A percentile compares a stretch with the other conserved stretches of the same genome.
Conservation (phyloP, 352 stramenopile species). For the Pythium sp. region DNA sequence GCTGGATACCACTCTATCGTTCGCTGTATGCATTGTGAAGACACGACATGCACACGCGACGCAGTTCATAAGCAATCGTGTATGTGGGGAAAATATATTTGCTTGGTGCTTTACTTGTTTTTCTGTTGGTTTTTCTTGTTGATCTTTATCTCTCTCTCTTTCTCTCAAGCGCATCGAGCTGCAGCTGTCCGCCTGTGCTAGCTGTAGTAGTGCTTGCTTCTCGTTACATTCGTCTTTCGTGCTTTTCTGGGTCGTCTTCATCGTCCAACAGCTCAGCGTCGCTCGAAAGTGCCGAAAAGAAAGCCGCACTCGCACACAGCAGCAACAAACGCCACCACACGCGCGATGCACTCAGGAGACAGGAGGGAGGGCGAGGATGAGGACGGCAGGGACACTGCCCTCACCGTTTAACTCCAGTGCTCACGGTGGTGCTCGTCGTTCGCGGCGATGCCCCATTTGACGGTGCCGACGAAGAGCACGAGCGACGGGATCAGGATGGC, state of each 20-base stretch:
- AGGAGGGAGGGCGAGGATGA: not conserved
- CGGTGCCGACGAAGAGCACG: constrained; percentile 60
- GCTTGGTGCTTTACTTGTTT: constrained; percentile 6
- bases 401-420: constrained; percentile 64
- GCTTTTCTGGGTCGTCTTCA: not conserved
- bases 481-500: constrained; percentile 62
- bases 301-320: not conserved
- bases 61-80: not conserved
- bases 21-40: not conserved
- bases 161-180: not conserved
- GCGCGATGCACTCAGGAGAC: not conserved
- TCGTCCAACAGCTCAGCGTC: not conserved
- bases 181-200: not conserved
- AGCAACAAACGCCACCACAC: not conserved
- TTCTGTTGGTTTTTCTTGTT: constrained; percentile 2
- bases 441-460: constrained; percentile 67
- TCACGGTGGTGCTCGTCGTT: constrained; percentile 80
- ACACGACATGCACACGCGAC: not conserved
- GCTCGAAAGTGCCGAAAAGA: not conserved
- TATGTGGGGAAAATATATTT: constrained; percentile 5
- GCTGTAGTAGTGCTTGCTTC: not conserved
- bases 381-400: not conserved
- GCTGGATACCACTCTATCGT: not conserved
- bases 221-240: not conserved
- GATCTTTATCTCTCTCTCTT: constrained; percentile 9